Evolutionary conservation across 129 eudicot species (phyloP).

Genomic region (Lactuca sativa): DNA sequence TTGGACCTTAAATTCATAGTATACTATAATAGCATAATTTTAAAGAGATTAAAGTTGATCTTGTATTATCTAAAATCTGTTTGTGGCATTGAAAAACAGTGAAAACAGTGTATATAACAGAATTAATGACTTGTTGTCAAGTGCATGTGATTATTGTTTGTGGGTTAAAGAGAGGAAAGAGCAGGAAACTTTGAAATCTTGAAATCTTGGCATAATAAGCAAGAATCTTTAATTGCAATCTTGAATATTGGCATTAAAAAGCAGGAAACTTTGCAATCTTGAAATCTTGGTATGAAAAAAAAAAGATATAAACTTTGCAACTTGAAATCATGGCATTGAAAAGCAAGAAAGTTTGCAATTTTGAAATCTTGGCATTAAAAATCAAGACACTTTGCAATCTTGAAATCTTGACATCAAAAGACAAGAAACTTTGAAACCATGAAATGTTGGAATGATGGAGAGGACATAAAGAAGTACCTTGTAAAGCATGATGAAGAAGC

Average conservation of each 20-base stretch:
- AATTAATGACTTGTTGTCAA: background rate
- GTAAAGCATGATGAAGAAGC: constrained; percentile 73
- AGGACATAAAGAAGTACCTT: constrained; percentile 51
- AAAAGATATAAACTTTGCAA: background rate
- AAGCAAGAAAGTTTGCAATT: background rate
- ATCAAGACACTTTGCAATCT: background rate
- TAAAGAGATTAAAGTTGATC: background rate
- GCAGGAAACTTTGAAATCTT: background rate
- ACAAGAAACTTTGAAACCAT: too few relatives aligned
- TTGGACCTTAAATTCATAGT: background rate
- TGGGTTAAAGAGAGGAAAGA: background rate
- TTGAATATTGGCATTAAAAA: background rate
- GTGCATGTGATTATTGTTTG: background rate
- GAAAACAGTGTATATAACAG: background rate
- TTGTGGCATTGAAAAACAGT: background rate
- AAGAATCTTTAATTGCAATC: background rate
- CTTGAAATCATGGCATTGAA: background rate
- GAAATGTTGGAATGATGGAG: background rate
- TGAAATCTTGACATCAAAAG: too few relatives aligned
- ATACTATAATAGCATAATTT: background rate
- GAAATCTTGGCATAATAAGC: background rate
- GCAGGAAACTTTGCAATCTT: background rate
- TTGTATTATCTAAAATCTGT: background rate
- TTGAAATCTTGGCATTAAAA: background rate
- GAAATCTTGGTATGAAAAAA: background rate